A percentile compares a stretch with the other conserved stretches of the same genome.
Conservation (phyloP, 75 land plant genomes). For the Selaginella moellendorffii region DNA sequence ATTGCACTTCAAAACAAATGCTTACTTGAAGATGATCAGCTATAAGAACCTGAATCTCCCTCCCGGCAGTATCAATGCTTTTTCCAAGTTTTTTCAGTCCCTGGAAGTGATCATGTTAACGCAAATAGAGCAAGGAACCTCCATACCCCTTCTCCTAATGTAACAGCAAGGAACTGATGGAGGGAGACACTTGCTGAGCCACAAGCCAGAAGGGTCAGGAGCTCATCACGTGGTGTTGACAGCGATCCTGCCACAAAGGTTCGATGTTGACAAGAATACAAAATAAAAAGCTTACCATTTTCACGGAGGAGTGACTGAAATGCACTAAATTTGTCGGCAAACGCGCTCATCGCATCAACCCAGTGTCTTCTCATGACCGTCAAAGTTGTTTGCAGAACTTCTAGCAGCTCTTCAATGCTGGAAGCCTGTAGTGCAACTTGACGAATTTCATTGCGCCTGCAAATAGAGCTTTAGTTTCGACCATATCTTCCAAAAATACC, state of each 20-base stretch:
- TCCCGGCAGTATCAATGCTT: slow-evolving; percentile 52
- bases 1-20: slow-evolving; percentile 8
- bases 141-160: slow-evolving; percentile 84
- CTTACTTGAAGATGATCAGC: slow-evolving; percentile 74
- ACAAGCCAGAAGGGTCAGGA: slow-evolving; percentile 71
- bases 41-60: slow-evolving; percentile 53
- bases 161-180: slow-evolving; percentile 85
- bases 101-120: too few relatives aligned
- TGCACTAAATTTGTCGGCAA: slow-evolving; percentile 55
- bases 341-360: slow-evolving; percentile 60
- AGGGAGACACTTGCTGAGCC: slow-evolving; percentile 73
- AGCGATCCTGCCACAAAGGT: slow-evolving; percentile 20
- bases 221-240: slow-evolving; percentile 61
- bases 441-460: slow-evolving; percentile 86
- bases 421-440: slow-evolving; percentile 95
- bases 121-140: not conserved
- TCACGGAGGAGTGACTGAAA: slow-evolving; percentile 55
- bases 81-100: slow-evolving; percentile 77
- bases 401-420: slow-evolving; percentile 68
- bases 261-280: too few relatives aligned
- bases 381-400: slow-evolving; percentile 50
- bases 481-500: too few relatives aligned
- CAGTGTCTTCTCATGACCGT: slow-evolving; percentile 81
- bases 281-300: too few relatives aligned
- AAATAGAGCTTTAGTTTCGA: too few relatives aligned